Evolutionary conservation across 2,329 filamentous ascomycete species (phyloP), one percentile per base, ranked within the genome.

Genomic region (Colletotrichum sp.): DNA sequence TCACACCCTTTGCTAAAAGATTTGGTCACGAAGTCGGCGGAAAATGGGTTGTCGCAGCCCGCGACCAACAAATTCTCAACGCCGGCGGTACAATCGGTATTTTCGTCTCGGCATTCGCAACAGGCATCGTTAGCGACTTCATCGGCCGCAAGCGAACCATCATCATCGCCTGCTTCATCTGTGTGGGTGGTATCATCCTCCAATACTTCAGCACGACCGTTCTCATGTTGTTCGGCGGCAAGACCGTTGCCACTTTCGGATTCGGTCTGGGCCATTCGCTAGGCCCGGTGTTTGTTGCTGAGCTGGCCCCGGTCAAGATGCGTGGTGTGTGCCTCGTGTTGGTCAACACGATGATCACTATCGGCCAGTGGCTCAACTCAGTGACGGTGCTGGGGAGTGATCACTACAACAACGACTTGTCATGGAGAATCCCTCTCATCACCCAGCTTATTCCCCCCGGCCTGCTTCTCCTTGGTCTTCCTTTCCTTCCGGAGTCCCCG

Each of bases 311-410:
- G 1, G 78, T 80, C 26, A 81, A 81, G 75, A 77, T 83, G 59
- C 79, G 82, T 6, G 82, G 82, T 14, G 67, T 82, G 13, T 83
- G 81, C 39, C 71, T 83, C 12, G 77, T 79, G 13, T 71, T 83
- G 4, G 74, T 83, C 30, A 83, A 83, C 65, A 83, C 82, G 12
- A 83, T 83, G 79, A 83, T 83, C 21, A 81, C 82, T 3, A 72
- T 82, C 18, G 82, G 82, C 4, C 80, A 82, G 43, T 77, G 75
- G 76, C 64, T 30, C 36, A 79, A 60, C 68, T 75, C 71, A 30
- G 69, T 74, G 2, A 76, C 78, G 8, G 76, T 76, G 6, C 32
- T 71, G 67, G 32, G 60, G 6, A 71, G 75, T 13, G 64, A 67
- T 21, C 65, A 65, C 14, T 73, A 79, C 64, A 21, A 66, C 13